These are phyloP conservation scores for Clitoria ternatea DNA, from an alignment of 306 rosid genomes.

Conservation along the genomic window DNA sequence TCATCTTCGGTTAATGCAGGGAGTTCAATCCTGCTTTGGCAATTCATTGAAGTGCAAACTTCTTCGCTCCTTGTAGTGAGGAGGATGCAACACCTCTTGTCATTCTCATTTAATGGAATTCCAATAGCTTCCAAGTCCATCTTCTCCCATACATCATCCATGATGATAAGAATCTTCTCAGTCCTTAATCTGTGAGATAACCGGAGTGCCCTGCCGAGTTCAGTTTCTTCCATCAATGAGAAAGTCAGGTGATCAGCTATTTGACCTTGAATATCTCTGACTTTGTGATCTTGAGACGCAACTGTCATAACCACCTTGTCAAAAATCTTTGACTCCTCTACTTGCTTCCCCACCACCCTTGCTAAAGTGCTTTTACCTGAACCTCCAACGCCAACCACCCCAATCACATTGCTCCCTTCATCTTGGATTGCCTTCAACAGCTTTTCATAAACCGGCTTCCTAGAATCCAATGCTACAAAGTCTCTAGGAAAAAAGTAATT, in stretches of 20 bases:
- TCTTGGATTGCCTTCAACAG: background rate
- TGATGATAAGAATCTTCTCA: background rate
- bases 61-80: background rate
- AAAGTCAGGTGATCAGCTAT: conserved; percentile 9
- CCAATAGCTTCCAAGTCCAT: conserved; percentile 10
- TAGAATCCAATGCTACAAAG: background rate
- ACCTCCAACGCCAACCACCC: conserved; percentile 11
- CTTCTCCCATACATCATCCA: conserved; percentile 21
- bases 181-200: background rate
- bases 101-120: background rate
- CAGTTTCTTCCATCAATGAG: background rate
- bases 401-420: background rate
- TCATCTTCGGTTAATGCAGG: conserved; percentile 1
- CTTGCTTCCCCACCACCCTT: conserved; percentile 17
- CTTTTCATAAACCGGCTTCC: background rate
- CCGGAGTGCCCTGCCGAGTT: background rate
- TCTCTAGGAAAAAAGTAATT: conserved; percentile 11
- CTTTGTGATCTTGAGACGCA: background rate
- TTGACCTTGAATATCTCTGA: conserved; percentile 13
- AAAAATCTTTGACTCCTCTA: conserved; percentile 4
- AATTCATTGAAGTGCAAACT: conserved; percentile 7
- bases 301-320: conserved; percentile 9
- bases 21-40: background rate
- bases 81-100: conserved; percentile 1
- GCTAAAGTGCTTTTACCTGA: conserved; percentile 14